phyloP scores from a whole-genome alignment of 1,139 yeast species.

The Taphrina populina region DNA sequence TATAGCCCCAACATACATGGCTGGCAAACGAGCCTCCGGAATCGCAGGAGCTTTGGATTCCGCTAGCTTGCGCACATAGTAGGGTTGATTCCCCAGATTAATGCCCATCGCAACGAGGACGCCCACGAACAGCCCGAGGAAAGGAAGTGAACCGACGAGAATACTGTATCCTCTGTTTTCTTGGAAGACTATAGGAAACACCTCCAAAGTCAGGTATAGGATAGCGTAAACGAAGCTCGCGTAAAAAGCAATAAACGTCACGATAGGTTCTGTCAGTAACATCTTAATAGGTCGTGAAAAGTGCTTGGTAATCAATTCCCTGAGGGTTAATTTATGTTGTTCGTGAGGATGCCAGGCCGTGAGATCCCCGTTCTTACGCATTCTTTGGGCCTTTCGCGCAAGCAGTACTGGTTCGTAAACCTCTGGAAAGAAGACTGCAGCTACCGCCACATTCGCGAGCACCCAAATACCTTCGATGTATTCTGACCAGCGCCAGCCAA shows the following conservation, averaged over 20 bases:
- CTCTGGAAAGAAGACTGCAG: constrained; percentile 55
- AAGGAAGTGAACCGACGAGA: constrained; percentile 56
- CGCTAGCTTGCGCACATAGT: constrained; percentile 46
- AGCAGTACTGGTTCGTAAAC: constrained; percentile 69
- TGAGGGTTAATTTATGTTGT: constrained; percentile 48
- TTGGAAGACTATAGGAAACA: constrained; percentile 46
- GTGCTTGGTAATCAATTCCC: constrained; percentile 47
- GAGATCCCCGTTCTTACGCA: constrained; percentile 59
- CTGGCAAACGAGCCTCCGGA: constrained; percentile 63
- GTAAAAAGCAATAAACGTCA: constrained; percentile 48
- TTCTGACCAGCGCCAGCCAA: constrained; percentile 59
- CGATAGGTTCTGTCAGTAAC: constrained; percentile 50
- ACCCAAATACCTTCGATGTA: constrained; percentile 51
- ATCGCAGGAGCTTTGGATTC: constrained; percentile 48
- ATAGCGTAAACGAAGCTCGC: constrained; percentile 54
- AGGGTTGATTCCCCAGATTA: constrained; percentile 46
- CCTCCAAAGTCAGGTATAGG: constrained; percentile 49
- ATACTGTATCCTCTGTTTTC: constrained; percentile 47
- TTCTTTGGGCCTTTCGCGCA: constrained; percentile 55
- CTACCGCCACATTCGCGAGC: constrained; percentile 15
- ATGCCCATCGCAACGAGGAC: constrained; percentile 54
- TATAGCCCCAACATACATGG: constrained; percentile 52
- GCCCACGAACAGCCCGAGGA: constrained; percentile 59
- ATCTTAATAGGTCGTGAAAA: constrained; percentile 50
- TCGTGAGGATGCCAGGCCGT: constrained; percentile 50